Base-by-base conservation (phyloP, 2,329 filamentous ascomycete genomes). In the Albifimbria verrucaria region DNA sequence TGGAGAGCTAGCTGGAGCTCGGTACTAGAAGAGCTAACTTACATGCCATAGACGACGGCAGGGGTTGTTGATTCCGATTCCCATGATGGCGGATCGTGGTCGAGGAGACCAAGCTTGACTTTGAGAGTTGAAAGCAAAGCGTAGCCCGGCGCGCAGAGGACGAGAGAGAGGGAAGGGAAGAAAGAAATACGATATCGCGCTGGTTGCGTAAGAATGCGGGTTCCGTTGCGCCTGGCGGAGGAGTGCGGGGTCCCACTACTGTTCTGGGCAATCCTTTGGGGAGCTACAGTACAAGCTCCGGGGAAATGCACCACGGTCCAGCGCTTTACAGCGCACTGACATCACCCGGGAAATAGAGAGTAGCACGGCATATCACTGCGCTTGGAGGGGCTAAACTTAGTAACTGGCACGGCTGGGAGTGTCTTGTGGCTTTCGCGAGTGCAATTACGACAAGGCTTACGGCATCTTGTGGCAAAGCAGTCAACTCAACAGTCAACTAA, bases 11-110 rank as follows among this genome's bases (percentile, higher is more conserved):
- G 47, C 18, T 24, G 52, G 52, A 39, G 53, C n/a, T n/a, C n/a
- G n/a, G n/a, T n/a, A n/a, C n/a, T n/a, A n/a, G n/a, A 24, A 7
- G 15, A 28, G 23, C 2, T 26, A 15, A 82, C 84, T 80, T 80
- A 87, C 84, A 86, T 70, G 82, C 81, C 76, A 87, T 76, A 60
- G 82, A 86, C 68, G 83, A 82, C 68, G 84, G 84, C 55, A 87
- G 78, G 84, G 84, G 63, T 86, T 87, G 67, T 87, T 78, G 71
- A 87, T 75, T 63, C 84, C 84, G 71, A 87, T 75, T 63, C 84
- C 84, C 81, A 87, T 86, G 25, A 55, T 58, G 55, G 41, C 53
- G 32, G 32, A n/a, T 44, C 32, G 43, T 26, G 52, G 50, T 32
- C 48, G 49, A 49, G 28, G 22, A 24, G 28, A 26, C 32, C 32